Conservation (phyloP, 805 yeast species). For the Ogataea pini region DNA sequence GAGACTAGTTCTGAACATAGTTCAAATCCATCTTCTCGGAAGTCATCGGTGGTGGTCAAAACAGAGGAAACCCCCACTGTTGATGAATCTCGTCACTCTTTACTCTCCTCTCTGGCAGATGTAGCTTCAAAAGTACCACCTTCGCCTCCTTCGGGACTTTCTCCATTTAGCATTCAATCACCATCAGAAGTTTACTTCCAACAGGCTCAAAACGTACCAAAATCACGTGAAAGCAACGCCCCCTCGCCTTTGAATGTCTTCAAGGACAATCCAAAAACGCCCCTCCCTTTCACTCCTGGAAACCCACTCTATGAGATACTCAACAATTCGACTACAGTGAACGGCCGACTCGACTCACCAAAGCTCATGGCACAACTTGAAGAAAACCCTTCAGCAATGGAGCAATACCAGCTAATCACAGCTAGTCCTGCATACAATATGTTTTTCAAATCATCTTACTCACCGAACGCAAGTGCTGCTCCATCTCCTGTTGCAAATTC, state of each 20-base stretch:
- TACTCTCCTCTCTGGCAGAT: conserved; percentile 22
- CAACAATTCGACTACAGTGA: conserved; percentile 21
- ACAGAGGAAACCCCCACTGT: not conserved
- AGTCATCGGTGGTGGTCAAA: not conserved
- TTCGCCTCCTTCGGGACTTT: conserved; percentile 15
- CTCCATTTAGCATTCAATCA: conserved; percentile 15
- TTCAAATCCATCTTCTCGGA: not conserved
- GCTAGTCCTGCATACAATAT: conserved; percentile 22
- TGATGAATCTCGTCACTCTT: not conserved
- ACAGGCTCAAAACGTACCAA: not conserved
- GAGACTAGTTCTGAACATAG: not conserved
- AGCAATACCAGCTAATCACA: conserved; percentile 23
- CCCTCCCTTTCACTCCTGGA: conserved; percentile 23
- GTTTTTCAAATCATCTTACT: conserved; percentile 11
- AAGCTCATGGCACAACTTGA: conserved; percentile 24
- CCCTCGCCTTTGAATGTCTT: conserved; percentile 23
- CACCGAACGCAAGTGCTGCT: conserved; percentile 8
- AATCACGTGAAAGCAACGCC: not conserved
- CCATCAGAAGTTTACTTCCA: conserved; percentile 18
- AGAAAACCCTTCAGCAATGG: conserved; percentile 27
- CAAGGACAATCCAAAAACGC: conserved; percentile 18
- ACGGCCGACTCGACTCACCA: conserved; percentile 30
- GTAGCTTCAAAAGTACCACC: conserved; percentile 25
- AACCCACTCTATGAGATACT: conserved; percentile 26
- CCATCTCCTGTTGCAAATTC: not conserved